phyloP scores from a whole-genome alignment of 2,329 filamentous ascomycete species.

The Neoscytalidium dimidiatum region DNA sequence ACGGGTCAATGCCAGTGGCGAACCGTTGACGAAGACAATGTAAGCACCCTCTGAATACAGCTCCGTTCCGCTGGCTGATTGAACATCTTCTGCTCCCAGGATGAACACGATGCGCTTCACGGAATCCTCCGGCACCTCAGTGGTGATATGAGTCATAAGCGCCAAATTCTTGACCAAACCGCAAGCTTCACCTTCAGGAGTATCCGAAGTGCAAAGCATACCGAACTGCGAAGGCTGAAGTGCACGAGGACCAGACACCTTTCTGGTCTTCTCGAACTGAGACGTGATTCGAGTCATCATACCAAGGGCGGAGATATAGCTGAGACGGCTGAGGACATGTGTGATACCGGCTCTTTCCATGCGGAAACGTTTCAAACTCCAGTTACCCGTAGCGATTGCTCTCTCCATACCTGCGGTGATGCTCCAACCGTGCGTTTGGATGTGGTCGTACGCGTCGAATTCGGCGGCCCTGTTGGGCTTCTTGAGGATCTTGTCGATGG shows the following conservation, averaged over 20 bases:
- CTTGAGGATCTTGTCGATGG: conserved; percentile 92
- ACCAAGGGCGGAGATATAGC: conserved; percentile 93
- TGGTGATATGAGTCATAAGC: conserved; percentile 98
- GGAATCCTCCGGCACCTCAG: conserved; percentile 89
- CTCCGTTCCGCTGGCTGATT: conserved; percentile 78
- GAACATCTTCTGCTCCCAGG: conserved; percentile 80
- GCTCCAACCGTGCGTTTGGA: conserved; percentile 79
- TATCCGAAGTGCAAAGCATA: conserved; percentile 97
- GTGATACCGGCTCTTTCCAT: conserved; percentile 98
- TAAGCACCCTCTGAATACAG: conserved; percentile 84
- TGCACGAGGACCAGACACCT: conserved; percentile 92
- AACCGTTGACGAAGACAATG: conserved; percentile 93
- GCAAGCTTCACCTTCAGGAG: conserved; percentile 96
- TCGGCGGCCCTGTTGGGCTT: conserved; percentile 87
- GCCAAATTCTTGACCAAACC: conserved; percentile 97
- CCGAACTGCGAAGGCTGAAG: conserved; percentile 97
- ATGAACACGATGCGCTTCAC: conserved; percentile 85
- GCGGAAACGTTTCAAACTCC: conserved; percentile 96
- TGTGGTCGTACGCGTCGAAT: conserved; percentile 83
- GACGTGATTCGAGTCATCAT: conserved; percentile 99
- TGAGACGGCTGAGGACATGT: conserved; percentile 90
- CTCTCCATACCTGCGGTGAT: conserved; percentile 94
- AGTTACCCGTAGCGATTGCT: conserved; percentile 96
- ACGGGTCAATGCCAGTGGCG: conserved; percentile 82
- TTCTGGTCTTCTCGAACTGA: conserved; percentile 98